phyloP scores from a whole-genome alignment of 352 stramenopile species.

The Phytophthora ohioensis region DNA sequence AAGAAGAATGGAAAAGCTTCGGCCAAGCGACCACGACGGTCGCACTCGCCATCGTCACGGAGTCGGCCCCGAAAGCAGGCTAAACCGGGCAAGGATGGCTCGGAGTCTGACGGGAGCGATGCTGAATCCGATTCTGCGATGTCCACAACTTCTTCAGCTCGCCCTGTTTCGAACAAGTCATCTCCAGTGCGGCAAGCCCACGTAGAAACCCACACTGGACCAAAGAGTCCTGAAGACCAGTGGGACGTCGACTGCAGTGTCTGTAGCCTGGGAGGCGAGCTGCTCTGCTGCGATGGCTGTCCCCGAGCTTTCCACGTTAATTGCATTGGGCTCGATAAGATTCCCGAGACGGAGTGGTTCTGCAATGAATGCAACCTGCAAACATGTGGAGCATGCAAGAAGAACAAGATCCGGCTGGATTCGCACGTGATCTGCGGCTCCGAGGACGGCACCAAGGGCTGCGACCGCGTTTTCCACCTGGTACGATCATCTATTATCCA shows the following conservation, averaged over 20 bases:
- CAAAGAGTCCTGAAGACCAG: constrained; percentile 68
- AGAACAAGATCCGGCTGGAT: constrained; percentile 90
- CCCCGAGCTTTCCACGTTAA: constrained; percentile 92
- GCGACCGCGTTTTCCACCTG: constrained; percentile 90
- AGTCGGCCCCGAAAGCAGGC: constrained; percentile 32
- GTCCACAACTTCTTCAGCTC: constrained; percentile 32
- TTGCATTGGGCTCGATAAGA: constrained; percentile 76
- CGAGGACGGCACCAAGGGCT: constrained; percentile 88
- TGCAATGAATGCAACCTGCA: constrained; percentile 90
- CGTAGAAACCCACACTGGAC: constrained; percentile 35
- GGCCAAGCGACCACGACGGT: constrained; percentile 36
- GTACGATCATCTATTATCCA: constrained; percentile 41
- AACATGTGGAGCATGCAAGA: constrained; percentile 83
- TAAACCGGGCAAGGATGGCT: constrained; percentile 37
- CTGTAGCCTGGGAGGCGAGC: constrained; percentile 83
- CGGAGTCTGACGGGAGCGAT: constrained; percentile 34
- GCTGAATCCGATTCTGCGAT: constrained; percentile 33
- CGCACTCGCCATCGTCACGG: constrained; percentile 28
- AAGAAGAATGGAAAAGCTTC: constrained; percentile 32
- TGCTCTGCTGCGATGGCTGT: constrained; percentile 93
- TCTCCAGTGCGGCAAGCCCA: constrained; percentile 33
- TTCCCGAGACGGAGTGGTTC: constrained; percentile 89
- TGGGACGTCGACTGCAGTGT: constrained; percentile 92
- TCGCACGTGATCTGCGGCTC: constrained; percentile 91
- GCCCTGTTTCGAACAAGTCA: constrained; percentile 27